Evolutionary conservation across 2,329 filamentous ascomycete species (phyloP).

Genomic region (Drechmeria coniospora): DNA sequence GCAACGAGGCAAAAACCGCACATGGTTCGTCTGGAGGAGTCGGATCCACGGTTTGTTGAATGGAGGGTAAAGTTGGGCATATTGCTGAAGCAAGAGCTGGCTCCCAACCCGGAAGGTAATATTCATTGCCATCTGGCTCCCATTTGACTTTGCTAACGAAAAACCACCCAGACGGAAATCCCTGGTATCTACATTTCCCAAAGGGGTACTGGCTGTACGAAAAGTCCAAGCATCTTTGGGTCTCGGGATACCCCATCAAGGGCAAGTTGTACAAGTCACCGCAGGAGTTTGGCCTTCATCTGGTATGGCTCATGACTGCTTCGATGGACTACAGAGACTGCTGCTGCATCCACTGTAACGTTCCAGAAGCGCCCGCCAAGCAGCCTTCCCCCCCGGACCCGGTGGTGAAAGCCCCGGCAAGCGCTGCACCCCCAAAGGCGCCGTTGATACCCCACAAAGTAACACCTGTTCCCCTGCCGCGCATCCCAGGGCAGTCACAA

Average conservation of each 20-base stretch:
- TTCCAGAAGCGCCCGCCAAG: constrained; percentile 11
- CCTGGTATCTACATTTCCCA: constrained; percentile 30
- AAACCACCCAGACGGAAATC: constrained; percentile 20
- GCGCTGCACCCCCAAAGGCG: constrained; percentile 2
- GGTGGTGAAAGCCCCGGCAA: constrained; percentile 5
- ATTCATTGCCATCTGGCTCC: constrained; percentile 2
- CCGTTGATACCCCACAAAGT: constrained; percentile 10
- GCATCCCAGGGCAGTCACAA: constrained; percentile 16
- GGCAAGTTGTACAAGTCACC: constrained; percentile 34
- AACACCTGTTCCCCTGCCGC: constrained; percentile 21
- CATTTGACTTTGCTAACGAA: constrained; percentile 2
- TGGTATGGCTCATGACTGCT: constrained; percentile 34
- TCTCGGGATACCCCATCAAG: constrained; percentile 33
- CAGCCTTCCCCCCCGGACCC: constrained; percentile 2
- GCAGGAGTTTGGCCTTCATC: constrained; percentile 35
- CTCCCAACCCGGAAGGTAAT: constrained; percentile 24
- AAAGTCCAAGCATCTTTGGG: constrained; percentile 32
- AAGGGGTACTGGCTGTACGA: constrained; percentile 31
- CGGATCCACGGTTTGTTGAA: constrained; percentile 27
- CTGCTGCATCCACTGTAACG: constrained; percentile 34
- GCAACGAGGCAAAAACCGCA: constrained; percentile 25
- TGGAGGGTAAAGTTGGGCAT: constrained; percentile 31
- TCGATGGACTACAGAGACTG: constrained; percentile 33
- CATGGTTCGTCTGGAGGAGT: constrained; percentile 25
- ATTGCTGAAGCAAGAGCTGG: constrained; percentile 28